These are phyloP conservation scores for Phytophthora melonis DNA, from an alignment of 352 stramenopile species.

Conservation along the genomic window DNA sequence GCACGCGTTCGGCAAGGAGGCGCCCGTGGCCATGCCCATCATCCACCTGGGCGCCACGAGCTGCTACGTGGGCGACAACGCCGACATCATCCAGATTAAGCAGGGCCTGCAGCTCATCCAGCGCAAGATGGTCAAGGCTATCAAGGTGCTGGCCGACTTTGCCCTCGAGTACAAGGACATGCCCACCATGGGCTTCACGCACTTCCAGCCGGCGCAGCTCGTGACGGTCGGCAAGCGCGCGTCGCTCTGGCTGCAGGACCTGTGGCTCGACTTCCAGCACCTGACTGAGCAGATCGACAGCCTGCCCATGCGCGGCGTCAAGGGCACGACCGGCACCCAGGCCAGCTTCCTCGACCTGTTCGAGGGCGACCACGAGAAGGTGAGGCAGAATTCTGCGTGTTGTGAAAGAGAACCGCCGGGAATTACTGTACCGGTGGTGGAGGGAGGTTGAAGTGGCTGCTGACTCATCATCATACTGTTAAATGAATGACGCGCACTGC, in stretches of 20 bases:
- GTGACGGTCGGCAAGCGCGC: constrained; percentile 98
- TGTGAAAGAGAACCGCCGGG: constrained; percentile 5
- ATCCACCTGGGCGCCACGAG: constrained; percentile 99
- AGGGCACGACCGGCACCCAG: constrained; percentile 99
- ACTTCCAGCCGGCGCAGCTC: constrained; percentile 99
- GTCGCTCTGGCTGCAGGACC: constrained; percentile 98
- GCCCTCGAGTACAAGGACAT: constrained; percentile 96
- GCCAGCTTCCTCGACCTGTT: constrained; percentile 99
- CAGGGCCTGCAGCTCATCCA: constrained; percentile 96
- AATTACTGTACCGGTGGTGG: constrained; percentile 10
- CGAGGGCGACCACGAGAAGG: constrained; percentile 98
- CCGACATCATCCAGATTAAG: constrained; percentile 98
- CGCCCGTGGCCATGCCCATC: constrained; percentile 97
- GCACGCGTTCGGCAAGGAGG: constrained; percentile 97
- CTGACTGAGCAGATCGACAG: constrained; percentile 96
- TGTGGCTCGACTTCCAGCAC: constrained; percentile 97
- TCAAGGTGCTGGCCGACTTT: constrained; percentile 96
- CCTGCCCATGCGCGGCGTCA: constrained; percentile 97
- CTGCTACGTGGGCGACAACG: constrained; percentile 99
- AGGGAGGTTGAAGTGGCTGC: not conserved
- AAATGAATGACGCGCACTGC: not conserved
- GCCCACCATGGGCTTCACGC: constrained; percentile 98
- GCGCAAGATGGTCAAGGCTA: constrained; percentile 97
- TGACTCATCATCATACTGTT: not conserved
- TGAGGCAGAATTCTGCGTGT: constrained; percentile 18